Evolutionary conservation across 2,329 filamentous ascomycete species (phyloP).

Genomic region (Aureobasidium melanogenum): DNA sequence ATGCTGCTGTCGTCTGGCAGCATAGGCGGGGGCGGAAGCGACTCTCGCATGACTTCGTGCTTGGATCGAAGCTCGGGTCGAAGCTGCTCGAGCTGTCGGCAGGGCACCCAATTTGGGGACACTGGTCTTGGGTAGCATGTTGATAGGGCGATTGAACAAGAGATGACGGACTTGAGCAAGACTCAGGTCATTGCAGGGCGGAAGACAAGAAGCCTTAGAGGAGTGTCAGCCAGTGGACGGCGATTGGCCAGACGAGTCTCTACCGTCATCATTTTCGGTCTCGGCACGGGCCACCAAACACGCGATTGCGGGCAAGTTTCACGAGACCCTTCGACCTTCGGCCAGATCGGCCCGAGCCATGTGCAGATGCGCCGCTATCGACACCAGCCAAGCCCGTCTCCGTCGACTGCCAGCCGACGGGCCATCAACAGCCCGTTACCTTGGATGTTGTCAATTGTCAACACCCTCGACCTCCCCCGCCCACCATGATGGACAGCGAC

Average conservation of each 20-base stretch:
- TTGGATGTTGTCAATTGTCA: neutral
- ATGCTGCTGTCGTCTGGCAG: slow-evolving; percentile 37
- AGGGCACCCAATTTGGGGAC: neutral
- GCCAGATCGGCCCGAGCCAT: neutral
- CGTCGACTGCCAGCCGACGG: neutral
- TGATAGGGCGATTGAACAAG: neutral
- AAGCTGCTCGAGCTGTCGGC: slow-evolving; percentile 11
- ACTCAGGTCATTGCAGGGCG: neutral
- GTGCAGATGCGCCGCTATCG: neutral
- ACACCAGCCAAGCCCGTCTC: neutral
- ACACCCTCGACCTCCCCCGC: neutral
- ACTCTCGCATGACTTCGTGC: slow-evolving; percentile 13
- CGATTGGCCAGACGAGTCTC: slow-evolving; percentile 1
- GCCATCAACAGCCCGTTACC: neutral
- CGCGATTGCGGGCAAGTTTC: neutral
- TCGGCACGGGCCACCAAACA: neutral
- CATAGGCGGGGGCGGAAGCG: slow-evolving; percentile 25
- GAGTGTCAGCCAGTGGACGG: neutral
- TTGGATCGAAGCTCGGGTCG: slow-evolving; percentile 17
- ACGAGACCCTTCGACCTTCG: neutral
- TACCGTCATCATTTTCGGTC: neutral
- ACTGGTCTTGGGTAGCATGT: slow-evolving; percentile 9
- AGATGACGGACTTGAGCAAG: neutral
- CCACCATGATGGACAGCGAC: slow-evolving; percentile 52
- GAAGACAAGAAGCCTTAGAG: no score